Evolutionary conservation across 805 yeast species (phyloP).

Genomic region (Yarrowia sp.): DNA sequence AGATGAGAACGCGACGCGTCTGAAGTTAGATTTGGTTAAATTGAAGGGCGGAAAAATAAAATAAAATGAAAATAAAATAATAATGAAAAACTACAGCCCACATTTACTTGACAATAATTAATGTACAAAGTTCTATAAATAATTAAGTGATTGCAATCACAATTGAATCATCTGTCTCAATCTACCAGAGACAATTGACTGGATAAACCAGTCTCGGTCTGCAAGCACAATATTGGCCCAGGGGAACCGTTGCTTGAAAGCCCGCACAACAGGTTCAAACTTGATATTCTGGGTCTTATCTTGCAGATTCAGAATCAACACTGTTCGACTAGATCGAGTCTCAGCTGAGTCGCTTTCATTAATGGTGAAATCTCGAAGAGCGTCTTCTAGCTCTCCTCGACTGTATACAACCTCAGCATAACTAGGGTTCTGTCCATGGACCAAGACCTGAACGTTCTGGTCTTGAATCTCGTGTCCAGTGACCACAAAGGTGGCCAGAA

Average conservation of each 20-base stretch:
- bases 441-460: background rate
- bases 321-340: background rate
- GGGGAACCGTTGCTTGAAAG: constrained; percentile 3
- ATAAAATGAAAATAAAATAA: too few species aligned
- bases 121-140: constrained; percentile 6
- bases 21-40: background rate
- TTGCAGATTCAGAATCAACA: constrained; percentile 1
- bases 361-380: background rate
- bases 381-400: constrained; percentile 15
- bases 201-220: constrained; percentile 19
- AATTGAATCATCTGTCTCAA: constrained; percentile 15
- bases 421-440: constrained; percentile 12
- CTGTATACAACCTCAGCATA: background rate
- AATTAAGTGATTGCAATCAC: background rate
- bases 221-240: constrained; percentile 16
- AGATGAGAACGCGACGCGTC: background rate
- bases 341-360: background rate
- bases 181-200: constrained; percentile 10
- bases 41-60: background rate
- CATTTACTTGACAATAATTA: background rate
- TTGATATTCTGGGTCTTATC: background rate
- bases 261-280: background rate
- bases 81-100: too few species aligned
- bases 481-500: constrained; percentile 8
- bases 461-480: background rate